Conservation (phyloP, 129 eudicot species). For the Ambrosia trifida region DNA sequence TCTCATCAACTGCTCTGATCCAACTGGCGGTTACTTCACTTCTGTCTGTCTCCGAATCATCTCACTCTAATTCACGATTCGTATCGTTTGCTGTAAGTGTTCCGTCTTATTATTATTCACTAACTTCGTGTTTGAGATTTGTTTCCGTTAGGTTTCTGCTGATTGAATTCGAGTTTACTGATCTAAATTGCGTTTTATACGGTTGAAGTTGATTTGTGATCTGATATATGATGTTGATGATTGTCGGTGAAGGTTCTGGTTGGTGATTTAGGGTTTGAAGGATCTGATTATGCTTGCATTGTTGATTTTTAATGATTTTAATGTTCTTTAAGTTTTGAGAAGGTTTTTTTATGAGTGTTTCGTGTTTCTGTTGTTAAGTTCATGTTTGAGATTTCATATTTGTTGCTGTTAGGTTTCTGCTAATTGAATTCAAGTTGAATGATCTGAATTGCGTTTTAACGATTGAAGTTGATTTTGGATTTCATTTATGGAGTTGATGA, state of each 20-base stretch:
- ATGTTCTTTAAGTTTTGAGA: not conserved
- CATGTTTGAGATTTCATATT: constrained; percentile 12
- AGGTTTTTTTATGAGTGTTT: constrained; percentile 12
- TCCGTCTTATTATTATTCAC: not conserved
- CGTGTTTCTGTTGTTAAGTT: not conserved
- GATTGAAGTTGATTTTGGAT: constrained; percentile 1
- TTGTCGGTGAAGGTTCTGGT: not conserved
- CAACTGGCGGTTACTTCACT: constrained; percentile 35
- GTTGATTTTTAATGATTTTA: constrained; percentile 16
- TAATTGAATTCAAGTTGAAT: constrained; percentile 15
- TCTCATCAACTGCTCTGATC: constrained; percentile 30
- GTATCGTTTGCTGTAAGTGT: constrained; percentile 9
- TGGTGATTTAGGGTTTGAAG: not conserved
- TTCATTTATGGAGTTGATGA: not conserved
- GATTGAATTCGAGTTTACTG: constrained; percentile 10
- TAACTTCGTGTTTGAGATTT: constrained; percentile 5
- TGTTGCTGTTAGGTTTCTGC: constrained; percentile 16
- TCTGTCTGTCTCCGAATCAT: constrained; percentile 27
- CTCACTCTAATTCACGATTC: constrained; percentile 25
- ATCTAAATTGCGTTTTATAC: constrained; percentile 20
- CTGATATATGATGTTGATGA: constrained; percentile 2
- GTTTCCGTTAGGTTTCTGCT: constrained; percentile 17
- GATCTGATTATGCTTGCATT: constrained; percentile 15
- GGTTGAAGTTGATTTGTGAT: constrained; percentile 4
- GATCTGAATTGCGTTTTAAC: constrained; percentile 22